Base-by-base conservation (phyloP, 768 basidiomycete species). In the Leucogyrophana mollusca region DNA sequence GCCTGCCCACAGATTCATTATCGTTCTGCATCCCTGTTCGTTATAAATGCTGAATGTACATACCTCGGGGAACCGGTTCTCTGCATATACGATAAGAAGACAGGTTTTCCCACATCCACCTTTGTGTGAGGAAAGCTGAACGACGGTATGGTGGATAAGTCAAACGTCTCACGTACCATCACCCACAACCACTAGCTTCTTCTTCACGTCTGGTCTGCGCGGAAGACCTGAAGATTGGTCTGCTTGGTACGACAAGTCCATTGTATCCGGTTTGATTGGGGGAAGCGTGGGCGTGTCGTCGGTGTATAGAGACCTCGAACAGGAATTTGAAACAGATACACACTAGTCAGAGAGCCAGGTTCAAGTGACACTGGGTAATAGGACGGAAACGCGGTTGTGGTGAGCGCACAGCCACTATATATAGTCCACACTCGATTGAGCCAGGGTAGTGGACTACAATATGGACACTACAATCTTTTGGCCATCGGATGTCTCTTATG, bases 51-150 rank as follows among this genome's bases (percentile, higher is more conserved):
- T 25, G 4, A 39, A 35, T 34, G 49, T 47, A 60, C 79, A 62
- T 71, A 94, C 92, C 79, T 95, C 94, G 35, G 94, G 93, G 61
- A 95, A 96, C 33, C 93, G 81, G 65, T 95, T 96, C 69, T 95
- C 91, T 18, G 94, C 93, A 61, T 96, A 96, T 30, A 94, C 93
- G 59, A 96, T 96, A 57, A 96, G 81, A 49, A 95, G 77, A 78
- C 94, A 95, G 38, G 94, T 96, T 81, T 95, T 91, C 60, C 88
- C 89, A 61, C 89, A 90, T 49, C 88, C 87, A 67, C 87, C 85
- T 87, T 60, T 52, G 64, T 56, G 46, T 45, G 50, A 54, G 51
- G 21, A 50, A 54, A 34, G 51, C 59, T 60, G 53, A 58, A 62
- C 48, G 56, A 47, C 53, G 40, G 49, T 45, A 53, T 34, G 37